Conservation (phyloP, 2,329 filamentous ascomycete genomes). For the Coniochaeta pulveracea region DNA sequence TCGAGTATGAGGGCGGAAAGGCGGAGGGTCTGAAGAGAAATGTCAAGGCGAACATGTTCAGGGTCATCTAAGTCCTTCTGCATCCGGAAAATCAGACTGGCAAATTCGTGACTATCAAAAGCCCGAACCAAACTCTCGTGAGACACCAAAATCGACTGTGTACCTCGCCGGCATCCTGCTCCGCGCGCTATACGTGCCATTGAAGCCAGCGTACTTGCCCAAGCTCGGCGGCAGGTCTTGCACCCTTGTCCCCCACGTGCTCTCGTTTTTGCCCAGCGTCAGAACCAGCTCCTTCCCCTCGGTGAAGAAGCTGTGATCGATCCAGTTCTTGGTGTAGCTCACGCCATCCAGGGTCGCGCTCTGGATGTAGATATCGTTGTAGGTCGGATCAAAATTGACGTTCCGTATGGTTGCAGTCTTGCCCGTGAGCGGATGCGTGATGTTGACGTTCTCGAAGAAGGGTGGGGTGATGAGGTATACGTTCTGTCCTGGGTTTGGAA, state of each 20-base stretch:
- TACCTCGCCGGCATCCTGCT: constrained; percentile 1
- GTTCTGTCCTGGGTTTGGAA: constrained; percentile 56
- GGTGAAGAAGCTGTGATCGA: constrained; percentile 56
- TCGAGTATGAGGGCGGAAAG: constrained; percentile 67
- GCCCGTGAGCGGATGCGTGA: constrained; percentile 45
- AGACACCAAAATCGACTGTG: no score
- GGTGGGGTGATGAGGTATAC: constrained; percentile 63
- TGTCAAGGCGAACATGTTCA: constrained; percentile 69
- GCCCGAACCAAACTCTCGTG: no score
- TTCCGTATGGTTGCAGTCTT: constrained; percentile 49
- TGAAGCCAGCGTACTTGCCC: constrained; percentile 24
- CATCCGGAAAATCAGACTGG: no score
- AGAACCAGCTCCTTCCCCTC: constrained; percentile 55
- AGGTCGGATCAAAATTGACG: constrained; percentile 48
- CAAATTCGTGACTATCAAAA: no score
- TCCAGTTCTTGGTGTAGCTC: constrained; percentile 53
- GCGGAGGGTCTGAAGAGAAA: constrained; percentile 62
- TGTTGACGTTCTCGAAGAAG: constrained; percentile 49
- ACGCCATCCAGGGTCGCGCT: constrained; percentile 50
- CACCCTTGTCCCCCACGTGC: constrained; percentile 48
- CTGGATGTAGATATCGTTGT: constrained; percentile 53
- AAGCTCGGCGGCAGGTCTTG: constrained; percentile 53
- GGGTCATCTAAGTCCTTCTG: constrained; percentile 53
- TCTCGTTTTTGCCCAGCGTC: constrained; percentile 48
- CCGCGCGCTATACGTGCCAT: constrained; percentile 5